Conservation (phyloP, 208 protist species). For the Tritrichomonas foetus region DNA sequence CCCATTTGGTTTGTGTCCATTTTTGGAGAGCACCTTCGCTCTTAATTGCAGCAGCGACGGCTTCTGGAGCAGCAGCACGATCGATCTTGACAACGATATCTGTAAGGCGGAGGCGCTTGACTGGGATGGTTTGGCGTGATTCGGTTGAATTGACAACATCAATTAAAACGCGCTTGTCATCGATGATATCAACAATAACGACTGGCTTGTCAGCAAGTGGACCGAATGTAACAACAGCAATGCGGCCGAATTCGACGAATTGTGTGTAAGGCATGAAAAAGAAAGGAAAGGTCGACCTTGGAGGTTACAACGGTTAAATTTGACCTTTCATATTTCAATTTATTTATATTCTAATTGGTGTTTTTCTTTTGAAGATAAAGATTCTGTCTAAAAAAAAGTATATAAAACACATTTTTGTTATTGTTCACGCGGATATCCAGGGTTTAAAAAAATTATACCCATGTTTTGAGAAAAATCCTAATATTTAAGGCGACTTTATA, state of each 20-base stretch:
- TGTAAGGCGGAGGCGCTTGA: background rate
- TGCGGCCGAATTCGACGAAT: constrained; percentile 47
- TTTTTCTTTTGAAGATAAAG: too few species aligned
- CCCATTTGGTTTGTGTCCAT: background rate
- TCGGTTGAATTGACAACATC: background rate
- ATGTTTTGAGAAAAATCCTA: too few species aligned
- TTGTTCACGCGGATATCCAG: too few species aligned
- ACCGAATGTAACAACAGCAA: constrained; percentile 49
- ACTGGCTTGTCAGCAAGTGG: constrained; percentile 46
- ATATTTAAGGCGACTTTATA: too few species aligned
- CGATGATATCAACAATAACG: constrained; percentile 48
- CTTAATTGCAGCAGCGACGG: background rate
- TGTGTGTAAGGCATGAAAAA: background rate
- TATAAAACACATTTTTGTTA: too few species aligned
- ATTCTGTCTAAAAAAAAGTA: too few species aligned
- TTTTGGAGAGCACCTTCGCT: background rate
- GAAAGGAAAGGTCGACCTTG: too few species aligned
- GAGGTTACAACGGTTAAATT: too few species aligned
- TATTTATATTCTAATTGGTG: too few species aligned
- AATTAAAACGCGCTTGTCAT: constrained; percentile 32
- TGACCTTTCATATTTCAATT: too few species aligned
- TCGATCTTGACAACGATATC: constrained; percentile 1
- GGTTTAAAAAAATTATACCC: too few species aligned
- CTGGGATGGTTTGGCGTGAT: background rate
- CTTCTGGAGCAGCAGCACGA: background rate